Conservation (phyloP, 2,329 filamentous ascomycete species). For the Stagonosporopsis tanaceti region DNA sequence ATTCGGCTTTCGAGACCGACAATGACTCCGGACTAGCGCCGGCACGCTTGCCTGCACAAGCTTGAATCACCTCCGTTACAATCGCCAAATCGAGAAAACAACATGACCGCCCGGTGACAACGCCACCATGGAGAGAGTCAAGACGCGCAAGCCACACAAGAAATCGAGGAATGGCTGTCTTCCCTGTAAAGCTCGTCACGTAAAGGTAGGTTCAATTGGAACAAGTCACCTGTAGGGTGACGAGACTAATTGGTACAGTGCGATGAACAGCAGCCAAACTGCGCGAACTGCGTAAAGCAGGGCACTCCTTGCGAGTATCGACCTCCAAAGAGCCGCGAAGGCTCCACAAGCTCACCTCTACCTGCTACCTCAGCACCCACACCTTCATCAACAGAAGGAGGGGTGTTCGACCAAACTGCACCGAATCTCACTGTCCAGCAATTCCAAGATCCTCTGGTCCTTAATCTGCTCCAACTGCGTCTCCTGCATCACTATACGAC, state of each 20-base stretch:
- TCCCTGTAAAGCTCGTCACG: constrained; percentile 40
- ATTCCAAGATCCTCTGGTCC: constrained; percentile 5
- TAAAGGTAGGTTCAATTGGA: constrained; percentile 32
- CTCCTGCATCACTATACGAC: constrained; percentile 45
- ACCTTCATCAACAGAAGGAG: constrained; percentile 26
- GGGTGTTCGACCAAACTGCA: constrained; percentile 11
- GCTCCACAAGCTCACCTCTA: constrained; percentile 26
- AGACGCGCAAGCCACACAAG: constrained; percentile 40
- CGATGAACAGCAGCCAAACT: constrained; percentile 43
- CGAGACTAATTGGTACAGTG: constrained; percentile 33
- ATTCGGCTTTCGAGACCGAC: constrained; percentile 5
- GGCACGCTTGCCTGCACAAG: constrained; percentile 13
- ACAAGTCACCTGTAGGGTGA: not conserved
- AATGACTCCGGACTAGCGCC: constrained; percentile 13
- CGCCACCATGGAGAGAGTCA: constrained; percentile 33
- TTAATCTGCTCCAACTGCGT: constrained; percentile 37
- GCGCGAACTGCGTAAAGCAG: constrained; percentile 44
- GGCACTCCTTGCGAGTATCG: constrained; percentile 40
- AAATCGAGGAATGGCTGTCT: constrained; percentile 43
- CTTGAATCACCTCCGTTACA: constrained; percentile 16
- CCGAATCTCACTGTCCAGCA: not conserved
- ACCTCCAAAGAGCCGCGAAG: constrained; percentile 23
- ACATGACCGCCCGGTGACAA: constrained; percentile 9
- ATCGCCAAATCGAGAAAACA: constrained; percentile 4
- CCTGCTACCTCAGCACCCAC: constrained; percentile 14